These are phyloP conservation scores for Candida labiduridarum DNA, from an alignment of 1,139 yeast genomes.

Conservation along the genomic window DNA sequence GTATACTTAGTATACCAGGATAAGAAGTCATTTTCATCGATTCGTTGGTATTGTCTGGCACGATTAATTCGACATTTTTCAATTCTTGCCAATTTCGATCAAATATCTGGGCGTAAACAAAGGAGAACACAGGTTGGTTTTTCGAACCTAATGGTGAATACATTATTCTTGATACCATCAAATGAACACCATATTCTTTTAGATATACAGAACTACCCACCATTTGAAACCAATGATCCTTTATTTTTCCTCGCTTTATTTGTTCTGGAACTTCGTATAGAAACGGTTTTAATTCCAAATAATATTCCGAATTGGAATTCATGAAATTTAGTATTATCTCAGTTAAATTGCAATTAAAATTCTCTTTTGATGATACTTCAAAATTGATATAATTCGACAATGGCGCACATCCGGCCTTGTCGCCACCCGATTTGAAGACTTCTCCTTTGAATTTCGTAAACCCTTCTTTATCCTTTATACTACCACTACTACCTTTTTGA, in stretches of 20 bases:
- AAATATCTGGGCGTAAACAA: slow-evolving; percentile 39
- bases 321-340: background rate
- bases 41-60: background rate
- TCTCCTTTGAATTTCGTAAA: background rate
- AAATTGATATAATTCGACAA: background rate
- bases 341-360: background rate
- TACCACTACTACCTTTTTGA: background rate
- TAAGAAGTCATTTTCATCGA: slow-evolving; percentile 20
- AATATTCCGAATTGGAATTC: slow-evolving; percentile 18
- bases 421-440: background rate
- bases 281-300: slow-evolving; percentile 28
- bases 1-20: slow-evolving; percentile 31
- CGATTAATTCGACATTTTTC: background rate
- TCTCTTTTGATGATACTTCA: background rate
- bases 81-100: slow-evolving; percentile 42
- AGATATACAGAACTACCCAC: slow-evolving; percentile 46
- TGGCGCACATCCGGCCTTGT: background rate
- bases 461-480: background rate
- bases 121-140: slow-evolving; percentile 35
- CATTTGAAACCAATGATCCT: slow-evolving; percentile 38
- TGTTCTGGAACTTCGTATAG: slow-evolving; percentile 29
- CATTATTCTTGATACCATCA: slow-evolving; percentile 37
- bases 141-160: slow-evolving; percentile 33
- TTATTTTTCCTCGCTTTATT: slow-evolving; percentile 28
- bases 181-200: slow-evolving; percentile 42